Conservation (phyloP, 441 rosid species). For the Euphorbia celastroides region DNA sequence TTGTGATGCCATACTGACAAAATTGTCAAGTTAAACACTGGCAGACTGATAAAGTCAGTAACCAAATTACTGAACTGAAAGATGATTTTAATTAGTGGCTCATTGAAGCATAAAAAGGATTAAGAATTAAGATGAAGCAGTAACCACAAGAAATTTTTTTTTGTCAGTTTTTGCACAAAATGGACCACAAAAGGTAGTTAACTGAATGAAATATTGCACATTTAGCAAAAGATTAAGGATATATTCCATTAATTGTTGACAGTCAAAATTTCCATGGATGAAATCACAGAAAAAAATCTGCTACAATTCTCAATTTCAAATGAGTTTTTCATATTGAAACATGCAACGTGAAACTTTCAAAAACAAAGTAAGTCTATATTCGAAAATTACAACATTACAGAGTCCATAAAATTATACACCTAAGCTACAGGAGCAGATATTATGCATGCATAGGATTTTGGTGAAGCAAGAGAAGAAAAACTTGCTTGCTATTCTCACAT, state of each 20-base stretch:
- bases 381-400: neutral
- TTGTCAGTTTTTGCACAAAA: neutral
- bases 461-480: conserved; percentile 15
- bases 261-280: neutral
- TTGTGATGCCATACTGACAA: neutral
- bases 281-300: neutral
- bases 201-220: neutral
- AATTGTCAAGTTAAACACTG: no score
- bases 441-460: neutral
- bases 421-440: neutral
- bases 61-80: neutral
- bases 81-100: neutral
- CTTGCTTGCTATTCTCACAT: conserved; percentile 64
- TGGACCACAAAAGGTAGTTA: neutral
- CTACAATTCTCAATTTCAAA: neutral
- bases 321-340: neutral
- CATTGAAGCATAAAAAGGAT: neutral
- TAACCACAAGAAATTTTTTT: neutral
- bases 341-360: neutral
- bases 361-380: neutral
- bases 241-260: neutral
- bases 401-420: neutral
- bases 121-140: neutral
- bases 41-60: no score
- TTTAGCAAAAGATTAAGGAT: neutral